Percentiles rank a stretch among this genome's conserved stretches.
Evolutionary conservation across 163 green algal species (phyloP).

Genomic region (Chlamydomonas reinhardtii): DNA sequence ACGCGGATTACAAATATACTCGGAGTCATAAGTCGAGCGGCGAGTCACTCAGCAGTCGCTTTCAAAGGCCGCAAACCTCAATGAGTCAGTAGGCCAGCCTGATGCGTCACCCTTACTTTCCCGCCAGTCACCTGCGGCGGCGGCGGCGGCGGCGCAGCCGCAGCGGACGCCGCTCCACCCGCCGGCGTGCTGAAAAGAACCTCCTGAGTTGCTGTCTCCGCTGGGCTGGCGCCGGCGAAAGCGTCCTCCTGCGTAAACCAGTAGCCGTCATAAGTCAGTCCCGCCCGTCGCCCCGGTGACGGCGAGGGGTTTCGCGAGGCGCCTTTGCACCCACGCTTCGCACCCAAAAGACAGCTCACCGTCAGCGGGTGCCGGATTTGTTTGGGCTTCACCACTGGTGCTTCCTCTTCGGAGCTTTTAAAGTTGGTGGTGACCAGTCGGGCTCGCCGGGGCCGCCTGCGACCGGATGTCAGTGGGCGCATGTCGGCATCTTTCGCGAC

Average conservation of each 20-base stretch:
- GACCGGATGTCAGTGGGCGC: not conserved
- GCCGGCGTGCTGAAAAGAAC: not conserved
- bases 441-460: slow-evolving; percentile 9
- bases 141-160: slow-evolving; percentile 7
- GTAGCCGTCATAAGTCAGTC: too few relatives aligned
- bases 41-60: too few relatives aligned
- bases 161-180: not conserved
- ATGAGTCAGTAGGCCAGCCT: slow-evolving; percentile 23
- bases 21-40: too few relatives aligned
- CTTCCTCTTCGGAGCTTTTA: not conserved
- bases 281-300: too few relatives aligned
- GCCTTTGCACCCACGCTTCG: too few relatives aligned
- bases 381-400: not conserved
- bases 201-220: slow-evolving; percentile 39
- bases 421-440: slow-evolving; percentile 43
- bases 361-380: slow-evolving; percentile 30
- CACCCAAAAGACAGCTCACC: slow-evolving; percentile 4
- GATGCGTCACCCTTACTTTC: not conserved
- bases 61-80: too few relatives aligned
- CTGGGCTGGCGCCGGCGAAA: not conserved
- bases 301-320: too few relatives aligned
- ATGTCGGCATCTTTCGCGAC: too few relatives aligned
- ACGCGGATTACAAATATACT: too few relatives aligned
- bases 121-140: not conserved
- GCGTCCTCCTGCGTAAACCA: slow-evolving; percentile 17